A percentile compares a stretch with the other conserved stretches of the same genome.
phyloP scores from a whole-genome alignment of 2,329 filamentous ascomycete genomes.

The Shiraia bambusicola region DNA sequence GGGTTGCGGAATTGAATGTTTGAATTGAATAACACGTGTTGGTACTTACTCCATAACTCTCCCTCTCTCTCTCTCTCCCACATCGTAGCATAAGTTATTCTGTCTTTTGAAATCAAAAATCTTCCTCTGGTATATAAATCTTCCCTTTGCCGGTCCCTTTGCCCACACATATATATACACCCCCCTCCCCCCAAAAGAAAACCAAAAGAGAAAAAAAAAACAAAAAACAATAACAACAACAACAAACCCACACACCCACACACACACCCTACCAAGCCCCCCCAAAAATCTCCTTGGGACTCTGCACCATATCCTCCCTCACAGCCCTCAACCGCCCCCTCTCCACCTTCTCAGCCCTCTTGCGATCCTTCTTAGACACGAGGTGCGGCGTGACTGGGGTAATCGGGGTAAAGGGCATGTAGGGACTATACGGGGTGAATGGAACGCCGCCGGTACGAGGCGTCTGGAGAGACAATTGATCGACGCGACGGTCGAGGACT shows the following conservation, averaged over 20 bases:
- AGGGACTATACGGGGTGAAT: constrained; percentile 74
- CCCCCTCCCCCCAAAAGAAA: not conserved
- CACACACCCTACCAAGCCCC: constrained; percentile 32
- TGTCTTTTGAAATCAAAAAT: too few species aligned
- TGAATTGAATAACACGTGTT: too few species aligned
- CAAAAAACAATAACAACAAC: too few species aligned
- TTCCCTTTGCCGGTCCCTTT: too few species aligned
- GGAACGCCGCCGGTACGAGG: constrained; percentile 59
- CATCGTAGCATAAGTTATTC: too few species aligned
- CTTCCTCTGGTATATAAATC: too few species aligned
- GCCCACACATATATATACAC: not conserved
- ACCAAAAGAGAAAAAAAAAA: not conserved
- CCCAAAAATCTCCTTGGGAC: constrained; percentile 42
- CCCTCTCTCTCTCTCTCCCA: too few species aligned
- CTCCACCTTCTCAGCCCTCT: constrained; percentile 65
- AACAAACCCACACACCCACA: not conserved
- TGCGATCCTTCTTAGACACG: constrained; percentile 69
- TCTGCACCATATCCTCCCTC: constrained; percentile 41
- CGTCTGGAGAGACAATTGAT: constrained; percentile 43
- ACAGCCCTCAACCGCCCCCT: constrained; percentile 61
- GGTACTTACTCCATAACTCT: too few species aligned
- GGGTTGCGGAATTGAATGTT: constrained; percentile 37
- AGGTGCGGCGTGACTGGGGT: constrained; percentile 76
- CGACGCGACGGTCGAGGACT: constrained; percentile 43
- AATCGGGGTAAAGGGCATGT: constrained; percentile 75